Evolutionary conservation across 495 filamentous ascomycete genomes (phyloP).

Genomic region (Hypoxylon subgilvum): DNA sequence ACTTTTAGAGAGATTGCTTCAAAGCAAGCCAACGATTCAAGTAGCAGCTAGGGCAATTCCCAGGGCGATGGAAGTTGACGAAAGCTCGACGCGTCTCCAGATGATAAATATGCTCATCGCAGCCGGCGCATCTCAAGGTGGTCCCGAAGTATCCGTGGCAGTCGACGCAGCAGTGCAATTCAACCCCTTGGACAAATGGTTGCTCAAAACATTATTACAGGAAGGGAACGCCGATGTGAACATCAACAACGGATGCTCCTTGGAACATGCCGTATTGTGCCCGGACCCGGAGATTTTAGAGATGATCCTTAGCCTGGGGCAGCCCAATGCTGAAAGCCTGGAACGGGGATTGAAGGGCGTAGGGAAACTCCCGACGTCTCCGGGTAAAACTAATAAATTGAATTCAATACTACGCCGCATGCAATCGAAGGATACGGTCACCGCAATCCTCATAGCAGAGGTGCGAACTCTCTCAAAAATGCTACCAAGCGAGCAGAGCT

Average conservation of each 20-base stretch:
- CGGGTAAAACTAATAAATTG: constrained; percentile 47
- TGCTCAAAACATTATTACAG: constrained; percentile 48
- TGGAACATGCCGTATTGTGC: constrained; percentile 45
- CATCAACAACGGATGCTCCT: constrained; percentile 43
- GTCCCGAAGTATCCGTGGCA: constrained; percentile 44
- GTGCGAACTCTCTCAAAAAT: constrained; percentile 46
- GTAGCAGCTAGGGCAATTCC: constrained; percentile 45
- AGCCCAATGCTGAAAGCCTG: constrained; percentile 43
- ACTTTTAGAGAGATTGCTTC: constrained; percentile 47
- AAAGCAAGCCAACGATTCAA: constrained; percentile 45
- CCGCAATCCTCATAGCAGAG: constrained; percentile 47
- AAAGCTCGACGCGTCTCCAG: constrained; percentile 40
- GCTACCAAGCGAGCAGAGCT: constrained; percentile 33
- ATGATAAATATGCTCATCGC: constrained; percentile 50
- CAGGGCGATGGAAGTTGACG: constrained; percentile 45
- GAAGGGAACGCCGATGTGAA: constrained; percentile 54
- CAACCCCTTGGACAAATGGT: constrained; percentile 47
- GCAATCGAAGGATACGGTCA: constrained; percentile 43
- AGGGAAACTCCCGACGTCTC: constrained; percentile 39
- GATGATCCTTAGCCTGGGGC: constrained; percentile 48
- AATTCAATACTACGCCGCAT: constrained; percentile 46
- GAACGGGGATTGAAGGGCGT: constrained; percentile 43
- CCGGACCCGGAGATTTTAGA: constrained; percentile 49
- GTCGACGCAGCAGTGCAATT: constrained; percentile 41
- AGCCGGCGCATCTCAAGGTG: constrained; percentile 46